These are phyloP conservation scores for Hippophae gyantsensis DNA, from an alignment of 306 rosid genomes.

Conservation along the genomic window DNA sequence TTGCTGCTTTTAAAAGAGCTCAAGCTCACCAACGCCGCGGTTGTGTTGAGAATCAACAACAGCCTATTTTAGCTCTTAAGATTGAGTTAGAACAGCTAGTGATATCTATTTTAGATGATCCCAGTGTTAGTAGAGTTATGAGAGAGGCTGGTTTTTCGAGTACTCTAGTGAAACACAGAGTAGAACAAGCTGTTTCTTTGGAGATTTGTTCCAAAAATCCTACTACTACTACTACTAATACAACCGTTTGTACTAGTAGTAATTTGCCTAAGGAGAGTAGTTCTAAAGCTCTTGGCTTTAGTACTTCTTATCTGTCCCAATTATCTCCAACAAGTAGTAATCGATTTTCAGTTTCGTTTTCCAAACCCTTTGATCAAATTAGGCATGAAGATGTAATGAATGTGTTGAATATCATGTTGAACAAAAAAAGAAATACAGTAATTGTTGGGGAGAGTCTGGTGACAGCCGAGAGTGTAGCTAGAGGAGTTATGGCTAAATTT, in stretches of 20 bases:
- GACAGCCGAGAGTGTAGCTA: constrained; percentile 19
- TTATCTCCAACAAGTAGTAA: constrained; percentile 14
- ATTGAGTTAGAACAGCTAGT: constrained; percentile 78
- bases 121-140: constrained; percentile 92
- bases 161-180: constrained; percentile 50
- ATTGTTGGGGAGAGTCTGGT: constrained; percentile 53
- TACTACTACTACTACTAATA: background rate
- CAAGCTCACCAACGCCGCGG: constrained; percentile 95
- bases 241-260: no score
- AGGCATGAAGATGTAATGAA: constrained; percentile 41
- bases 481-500: constrained; percentile 57
- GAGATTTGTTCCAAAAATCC: constrained; percentile 39
- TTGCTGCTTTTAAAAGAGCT: constrained; percentile 87
- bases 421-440: constrained; percentile 49
- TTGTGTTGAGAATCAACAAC: constrained; percentile 70
- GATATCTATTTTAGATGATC: constrained; percentile 78
- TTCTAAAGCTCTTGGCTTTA: no score
- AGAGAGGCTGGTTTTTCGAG: constrained; percentile 93
- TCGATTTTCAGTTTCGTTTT: background rate
- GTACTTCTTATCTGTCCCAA: constrained; percentile 25
- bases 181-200: constrained; percentile 55
- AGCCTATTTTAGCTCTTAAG: constrained; percentile 66
- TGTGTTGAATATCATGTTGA: constrained; percentile 46
- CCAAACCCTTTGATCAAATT: constrained; percentile 16
- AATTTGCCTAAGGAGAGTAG: no score